phyloP scores from a whole-genome alignment of 495 filamentous ascomycete species.

The Recurvomyces mirabilis region DNA sequence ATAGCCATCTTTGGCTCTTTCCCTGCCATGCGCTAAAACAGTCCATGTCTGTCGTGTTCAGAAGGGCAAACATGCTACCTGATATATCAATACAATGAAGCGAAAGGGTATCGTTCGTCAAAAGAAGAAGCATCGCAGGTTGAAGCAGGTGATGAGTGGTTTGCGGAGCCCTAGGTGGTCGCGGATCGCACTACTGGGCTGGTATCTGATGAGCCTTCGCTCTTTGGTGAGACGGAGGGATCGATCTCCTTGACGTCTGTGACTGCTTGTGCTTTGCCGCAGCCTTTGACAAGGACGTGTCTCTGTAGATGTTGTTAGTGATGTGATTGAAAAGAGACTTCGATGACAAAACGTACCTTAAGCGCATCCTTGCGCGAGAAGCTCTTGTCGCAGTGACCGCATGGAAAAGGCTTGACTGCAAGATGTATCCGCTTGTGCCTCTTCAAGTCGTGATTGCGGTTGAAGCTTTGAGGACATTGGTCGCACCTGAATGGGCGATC shows the following conservation, averaged over 20 bases:
- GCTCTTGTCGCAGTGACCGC: constrained; percentile 84
- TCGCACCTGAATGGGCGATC: constrained; percentile 95
- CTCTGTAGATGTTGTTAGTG: constrained; percentile 44
- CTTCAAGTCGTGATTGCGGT: constrained; percentile 93
- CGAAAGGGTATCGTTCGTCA: constrained; percentile 10
- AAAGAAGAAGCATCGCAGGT: background rate
- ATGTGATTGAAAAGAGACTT: background rate
- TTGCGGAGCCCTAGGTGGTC: too few relatives aligned
- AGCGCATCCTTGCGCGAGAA: constrained; percentile 95
- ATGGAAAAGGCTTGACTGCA: constrained; percentile 91
- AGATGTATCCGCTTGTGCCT: constrained; percentile 91
- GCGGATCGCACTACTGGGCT: constrained; percentile 19
- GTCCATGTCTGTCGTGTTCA: too few relatives aligned
- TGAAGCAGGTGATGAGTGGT: too few relatives aligned
- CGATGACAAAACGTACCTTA: constrained; percentile 53
- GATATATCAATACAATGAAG: background rate
- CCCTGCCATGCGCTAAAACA: too few relatives aligned
- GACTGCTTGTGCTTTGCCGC: constrained; percentile 46
- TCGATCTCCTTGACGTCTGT: constrained; percentile 28
- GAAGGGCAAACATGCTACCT: too few relatives aligned
- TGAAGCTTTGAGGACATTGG: constrained; percentile 84
- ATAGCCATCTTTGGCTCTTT: too few relatives aligned
- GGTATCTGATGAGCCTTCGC: constrained; percentile 11
- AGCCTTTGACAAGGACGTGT: constrained; percentile 89
- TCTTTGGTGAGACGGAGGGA: constrained; percentile 26